These are phyloP conservation scores for Spizellomyces sp. DNA, from an alignment of 192 early-diverging fungal genomes.

Conservation along the genomic window DNA sequence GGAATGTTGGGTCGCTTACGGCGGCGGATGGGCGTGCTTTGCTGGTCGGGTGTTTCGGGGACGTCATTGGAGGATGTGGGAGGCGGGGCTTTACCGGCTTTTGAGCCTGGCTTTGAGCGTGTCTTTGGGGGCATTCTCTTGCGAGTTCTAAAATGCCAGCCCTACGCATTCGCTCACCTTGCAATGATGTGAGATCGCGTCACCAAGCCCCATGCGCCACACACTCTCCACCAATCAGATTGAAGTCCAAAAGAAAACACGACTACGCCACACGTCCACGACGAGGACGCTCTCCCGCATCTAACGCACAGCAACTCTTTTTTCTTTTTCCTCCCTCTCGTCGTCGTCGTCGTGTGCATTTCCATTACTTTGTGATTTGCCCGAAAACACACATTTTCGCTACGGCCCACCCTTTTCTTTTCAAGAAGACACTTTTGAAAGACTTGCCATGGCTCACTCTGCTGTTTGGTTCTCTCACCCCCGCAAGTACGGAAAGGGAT, in stretches of 20 bases:
- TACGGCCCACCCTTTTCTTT: neutral
- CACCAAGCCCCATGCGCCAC: neutral
- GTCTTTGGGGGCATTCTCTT: too few relatives aligned
- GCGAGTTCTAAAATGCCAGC: too few relatives aligned
- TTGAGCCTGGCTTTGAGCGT: too few relatives aligned
- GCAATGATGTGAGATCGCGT: too few relatives aligned
- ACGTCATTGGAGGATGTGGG: too few relatives aligned
- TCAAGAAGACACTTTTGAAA: constrained; percentile 2
- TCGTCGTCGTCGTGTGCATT: neutral
- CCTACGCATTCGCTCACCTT: too few relatives aligned
- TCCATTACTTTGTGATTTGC: neutral
- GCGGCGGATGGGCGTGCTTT: neutral
- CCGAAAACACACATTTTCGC: neutral
- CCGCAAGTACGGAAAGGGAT: constrained; percentile 96
- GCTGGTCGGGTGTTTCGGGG: neutral
- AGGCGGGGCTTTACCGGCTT: too few relatives aligned
- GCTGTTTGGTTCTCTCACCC: constrained; percentile 98
- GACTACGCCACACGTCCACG: neutral
- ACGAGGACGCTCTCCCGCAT: neutral
- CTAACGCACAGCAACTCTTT: neutral
- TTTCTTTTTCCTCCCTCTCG: neutral
- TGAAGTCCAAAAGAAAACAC: neutral
- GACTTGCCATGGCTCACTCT: constrained; percentile 88
- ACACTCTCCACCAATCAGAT: neutral
- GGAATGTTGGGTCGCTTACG: constrained; percentile 24